Base-by-base conservation (phyloP, 2,329 filamentous ascomycete genomes). In the Shiraia bambusicola region DNA sequence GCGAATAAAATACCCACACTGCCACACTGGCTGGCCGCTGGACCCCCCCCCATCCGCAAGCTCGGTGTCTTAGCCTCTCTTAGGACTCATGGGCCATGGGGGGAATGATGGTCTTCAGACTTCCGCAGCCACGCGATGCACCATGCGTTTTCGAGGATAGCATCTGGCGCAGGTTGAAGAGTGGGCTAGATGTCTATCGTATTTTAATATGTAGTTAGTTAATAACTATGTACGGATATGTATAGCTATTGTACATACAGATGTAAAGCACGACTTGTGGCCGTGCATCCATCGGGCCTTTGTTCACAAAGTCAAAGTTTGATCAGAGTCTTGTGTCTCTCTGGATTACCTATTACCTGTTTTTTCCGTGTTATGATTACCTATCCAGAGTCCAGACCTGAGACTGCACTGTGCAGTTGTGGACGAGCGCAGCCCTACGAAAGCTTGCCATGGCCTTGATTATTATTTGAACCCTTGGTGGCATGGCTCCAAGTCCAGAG, bases 101-200 rank as follows among this genome's bases (percentile, higher is more conserved):
- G n/a, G n/a, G n/a, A n/a, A n/a, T n/a, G n/a, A n/a, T n/a, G n/a
- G n/a, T n/a, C n/a, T n/a, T n/a, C n/a, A n/a, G n/a, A 34, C 42
- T 50, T 58, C 63, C 63, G 63, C 56, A 61, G 66, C 63, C 65
- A 66, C 65, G 63, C 63, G 63, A 64, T 50, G 47, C 41, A 46
- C 54, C 52, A 64, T 41, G 52, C 56, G 40, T 17, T 19, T 45
- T 50, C 43, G 24, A 40, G 48, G 40, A 40, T 52, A 42, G 40
- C 27, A 45, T 25, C 29, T 22, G 10, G 17, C 19, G 37, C 32
- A 45, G 34, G 40, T 42, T 52, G 38, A 34, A 39, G 31, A 41
- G 25, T 41, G 19, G 19, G 19, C 4, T 22, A 22, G 8, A 8
- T 22, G 8, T 22, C 19, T 8, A 5, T 22, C 8, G 19, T 8